phyloP scores from a whole-genome alignment of 2,329 filamentous ascomycete genomes.

The Trichoderma gracile region DNA sequence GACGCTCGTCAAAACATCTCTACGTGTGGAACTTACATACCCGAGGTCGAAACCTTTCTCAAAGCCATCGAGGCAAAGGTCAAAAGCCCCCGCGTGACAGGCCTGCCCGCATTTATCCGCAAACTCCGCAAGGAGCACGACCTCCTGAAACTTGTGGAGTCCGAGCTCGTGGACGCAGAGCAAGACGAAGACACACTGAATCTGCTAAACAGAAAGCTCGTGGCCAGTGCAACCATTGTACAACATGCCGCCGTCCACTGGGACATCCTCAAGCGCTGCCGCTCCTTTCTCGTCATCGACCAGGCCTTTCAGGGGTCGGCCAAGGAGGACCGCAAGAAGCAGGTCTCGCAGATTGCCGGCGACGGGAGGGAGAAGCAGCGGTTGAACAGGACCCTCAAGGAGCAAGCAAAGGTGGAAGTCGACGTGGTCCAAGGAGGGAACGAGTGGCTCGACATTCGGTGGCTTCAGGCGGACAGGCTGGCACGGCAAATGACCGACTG shows the following conservation, averaged over 20 bases:
- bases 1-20: conserved; percentile 23
- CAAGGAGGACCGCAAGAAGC: conserved; percentile 32
- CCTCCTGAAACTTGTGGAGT: conserved; percentile 24
- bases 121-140: conserved; percentile 29
- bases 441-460: conserved; percentile 40
- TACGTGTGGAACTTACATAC: conserved; percentile 23
- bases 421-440: conserved; percentile 40
- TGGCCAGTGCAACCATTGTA: conserved; percentile 31
- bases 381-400: conserved; percentile 38
- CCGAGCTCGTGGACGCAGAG: conserved; percentile 21
- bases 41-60: conserved; percentile 30
- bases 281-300: conserved; percentile 36
- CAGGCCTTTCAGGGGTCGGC: conserved; percentile 39
- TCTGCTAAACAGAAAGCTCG: conserved; percentile 29
- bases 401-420: conserved; percentile 39
- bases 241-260: conserved; percentile 35
- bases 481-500: conserved; percentile 44
- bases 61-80: conserved; percentile 16
- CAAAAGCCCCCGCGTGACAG: conserved; percentile 28
- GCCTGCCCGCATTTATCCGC: conserved; percentile 32
- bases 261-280: conserved; percentile 39
- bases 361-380: conserved; percentile 34
- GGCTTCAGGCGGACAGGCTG: conserved; percentile 38
- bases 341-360: conserved; percentile 31
- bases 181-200: conserved; percentile 25